These are phyloP conservation scores for Ciborinia camelliae DNA, from an alignment of 2,329 filamentous ascomycete genomes.

Conservation along the genomic window DNA sequence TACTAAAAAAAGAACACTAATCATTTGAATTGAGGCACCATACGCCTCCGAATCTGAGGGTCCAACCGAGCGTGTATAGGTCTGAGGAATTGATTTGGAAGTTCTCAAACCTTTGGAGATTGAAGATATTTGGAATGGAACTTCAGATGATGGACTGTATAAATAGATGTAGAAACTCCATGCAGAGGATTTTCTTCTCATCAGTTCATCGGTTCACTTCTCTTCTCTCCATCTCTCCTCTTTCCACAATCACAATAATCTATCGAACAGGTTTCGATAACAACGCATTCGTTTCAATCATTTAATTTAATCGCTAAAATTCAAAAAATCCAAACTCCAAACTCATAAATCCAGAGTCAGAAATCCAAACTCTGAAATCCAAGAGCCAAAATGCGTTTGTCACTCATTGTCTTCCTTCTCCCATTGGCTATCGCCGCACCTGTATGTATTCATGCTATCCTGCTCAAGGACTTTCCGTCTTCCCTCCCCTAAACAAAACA, in stretches of 20 bases:
- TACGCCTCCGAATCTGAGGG: not conserved
- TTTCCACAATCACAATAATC: not conserved
- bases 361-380: not conserved
- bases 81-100: not conserved
- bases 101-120: not conserved
- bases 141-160: not conserved
- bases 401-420: not conserved
- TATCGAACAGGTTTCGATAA: not conserved
- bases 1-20: not conserved
- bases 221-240: not conserved
- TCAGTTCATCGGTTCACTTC: not conserved
- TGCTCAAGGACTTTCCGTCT: no score
- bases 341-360: no score
- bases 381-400: not conserved
- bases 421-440: conserved; percentile 3
- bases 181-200: not conserved
- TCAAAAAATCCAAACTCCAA: no score
- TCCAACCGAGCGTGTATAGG: not conserved
- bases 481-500: no score
- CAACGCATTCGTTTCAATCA: not conserved
- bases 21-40: not conserved
- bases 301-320: not conserved
- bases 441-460: no score
- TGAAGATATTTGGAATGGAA: not conserved
- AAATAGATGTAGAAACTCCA: not conserved